Evolutionary conservation across 2,329 filamentous ascomycete species (phyloP), one percentile per base, ranked within the genome.

Genomic region (Epichloe aotearoae): DNA sequence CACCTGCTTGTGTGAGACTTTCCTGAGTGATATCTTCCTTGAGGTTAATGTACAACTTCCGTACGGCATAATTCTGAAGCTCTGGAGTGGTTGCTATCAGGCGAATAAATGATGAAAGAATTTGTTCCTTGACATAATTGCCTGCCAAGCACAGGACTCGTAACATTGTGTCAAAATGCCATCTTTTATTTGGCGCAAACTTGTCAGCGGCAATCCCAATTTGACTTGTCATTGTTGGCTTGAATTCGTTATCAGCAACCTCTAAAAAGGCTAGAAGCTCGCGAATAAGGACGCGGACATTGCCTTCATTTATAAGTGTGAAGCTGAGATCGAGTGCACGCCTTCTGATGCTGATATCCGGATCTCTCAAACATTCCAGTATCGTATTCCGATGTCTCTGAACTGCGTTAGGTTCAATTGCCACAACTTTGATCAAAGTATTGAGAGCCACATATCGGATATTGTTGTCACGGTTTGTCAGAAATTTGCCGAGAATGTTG

Each of bases 381-480:
- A 98, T 97, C 1, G 93, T 98, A 71, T 97, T 98, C 50, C 94
- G 82, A 67, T 98, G 93, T 64, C 93, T 79, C 67, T 98, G 93
- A 2, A 98, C 93, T 3, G 93, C 93, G 64, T 97, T 97, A 14
- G 93, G 93, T 66, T 98, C 93, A 46, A 98, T 90, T 4, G 93
- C 93, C 45, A 98, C 93, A 17, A 98, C 93, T 69, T 96, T 97
- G 71, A 96, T 94, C 47, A 98, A 74, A 0, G 93, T 98, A 69
- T 98, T 98, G 48, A 98, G 75, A 17, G 93, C 93, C 48, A 98
- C 93, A 63, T 98, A 98, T 67, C 93, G 85, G 61, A 98, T 98
- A 65, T 98, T 98, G 75, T 98, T 98, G 69, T 98, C 93, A 59
- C 91, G 84, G 73, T 98, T 98, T n/a, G 90, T 84, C 55, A 98